Base-by-base conservation (phyloP, 2,329 filamentous ascomycete species). In the Cytospora leucostoma region DNA sequence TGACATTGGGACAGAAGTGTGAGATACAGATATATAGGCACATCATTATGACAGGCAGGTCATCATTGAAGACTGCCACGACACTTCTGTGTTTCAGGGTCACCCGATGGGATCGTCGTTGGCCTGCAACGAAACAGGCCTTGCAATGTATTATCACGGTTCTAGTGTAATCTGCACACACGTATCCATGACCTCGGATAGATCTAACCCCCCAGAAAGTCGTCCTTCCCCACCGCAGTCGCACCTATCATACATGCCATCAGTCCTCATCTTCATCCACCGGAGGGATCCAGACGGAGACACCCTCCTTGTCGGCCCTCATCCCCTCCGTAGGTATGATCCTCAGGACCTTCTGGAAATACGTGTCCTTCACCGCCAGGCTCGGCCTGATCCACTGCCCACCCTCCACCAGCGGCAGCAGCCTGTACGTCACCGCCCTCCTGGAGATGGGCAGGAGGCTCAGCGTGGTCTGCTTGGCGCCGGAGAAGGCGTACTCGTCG, bases 401-500 rank as follows among this genome's bases (percentile, higher is more conserved):
- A 0, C 88, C 89, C 66, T 74, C 80, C 70, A 82, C 77, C 47
- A 89, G 82, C 8, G 93, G 88, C 64, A 96, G 74, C 19, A 99
- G 71, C 47, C 87, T 84, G 72, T 93, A 98, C 33, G 84, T 82
- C n/a, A 92, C 81, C 0, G 82, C 84, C 54, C 91, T 83, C 65
- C 93, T 81, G 64, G 91, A 93, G 66, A 97, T 80, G 0, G 95
- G 95, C 53, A 97, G 83, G 50, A 98, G 78, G 71, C 95, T 92
- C 59, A 97, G 70, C 1, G 89, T 89, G 13, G 87, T 88, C 68
- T 90, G 83, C 78, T 98, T 98, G 2, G 91, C 82, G 0, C 95
- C 95, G 8, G 91, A 93, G 75, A 99, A 98, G 0, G 93, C 94
- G 76, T 98, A 98, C 59, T 92, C 86, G 67, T 96, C 92, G 73